Percentiles rank a stretch among this genome's conserved stretches.
These are phyloP conservation scores for Amaranthus tricolor DNA, from an alignment of 179 eudicot genomes.

Conservation along the genomic window DNA sequence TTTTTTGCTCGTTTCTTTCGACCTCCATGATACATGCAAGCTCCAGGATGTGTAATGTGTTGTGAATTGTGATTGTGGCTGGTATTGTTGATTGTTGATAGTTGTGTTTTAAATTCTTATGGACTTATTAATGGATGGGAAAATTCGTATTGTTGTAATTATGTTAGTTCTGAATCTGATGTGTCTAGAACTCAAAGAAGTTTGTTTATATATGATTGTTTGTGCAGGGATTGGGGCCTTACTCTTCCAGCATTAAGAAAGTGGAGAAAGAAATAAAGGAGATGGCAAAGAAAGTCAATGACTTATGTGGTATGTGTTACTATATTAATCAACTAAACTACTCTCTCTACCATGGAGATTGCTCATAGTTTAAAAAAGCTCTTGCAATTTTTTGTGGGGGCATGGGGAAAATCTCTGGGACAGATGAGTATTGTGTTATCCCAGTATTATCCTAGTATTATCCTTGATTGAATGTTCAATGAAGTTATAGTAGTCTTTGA, in stretches of 20 bases:
- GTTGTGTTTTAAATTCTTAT: background rate
- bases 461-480: background rate
- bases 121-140: background rate
- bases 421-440: background rate
- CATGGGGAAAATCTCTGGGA: no score
- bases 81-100: background rate
- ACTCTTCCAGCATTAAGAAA: conserved; percentile 71
- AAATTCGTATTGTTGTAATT: background rate
- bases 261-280: conserved; percentile 90
- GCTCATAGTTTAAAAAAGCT: no score
- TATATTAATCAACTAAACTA: background rate
- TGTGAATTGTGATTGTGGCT: background rate
- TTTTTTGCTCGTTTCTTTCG: background rate
- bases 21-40: background rate
- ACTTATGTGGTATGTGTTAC: conserved; percentile 63
- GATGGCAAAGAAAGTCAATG: conserved; percentile 87
- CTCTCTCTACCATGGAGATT: no score
- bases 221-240: conserved; percentile 88
- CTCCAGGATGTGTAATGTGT: background rate
- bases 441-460: background rate
- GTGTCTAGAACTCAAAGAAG: background rate
- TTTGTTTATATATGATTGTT: background rate
- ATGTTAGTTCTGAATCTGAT: background rate
- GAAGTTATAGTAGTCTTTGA: background rate
- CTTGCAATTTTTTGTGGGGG: no score